Conservation (phyloP, 257 asterid species). For the Striga asiatica region DNA sequence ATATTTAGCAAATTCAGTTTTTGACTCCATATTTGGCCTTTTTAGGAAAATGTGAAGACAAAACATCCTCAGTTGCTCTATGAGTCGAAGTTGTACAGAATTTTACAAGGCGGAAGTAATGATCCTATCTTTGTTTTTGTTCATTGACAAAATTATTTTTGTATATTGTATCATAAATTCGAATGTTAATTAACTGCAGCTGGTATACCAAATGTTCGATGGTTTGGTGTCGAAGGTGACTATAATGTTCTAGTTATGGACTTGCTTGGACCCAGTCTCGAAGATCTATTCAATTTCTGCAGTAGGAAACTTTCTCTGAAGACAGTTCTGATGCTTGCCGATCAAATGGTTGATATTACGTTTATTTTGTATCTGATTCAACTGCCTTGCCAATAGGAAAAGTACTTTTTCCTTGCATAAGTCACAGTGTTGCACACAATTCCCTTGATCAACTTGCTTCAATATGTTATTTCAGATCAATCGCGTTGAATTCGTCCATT, state of each 20-base stretch:
- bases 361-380: conserved; percentile 2
- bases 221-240: conserved; percentile 96
- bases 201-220: conserved; percentile 88
- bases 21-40: conserved; percentile 10
- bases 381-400: conserved; percentile 1
- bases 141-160: background rate
- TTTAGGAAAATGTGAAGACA: conserved; percentile 88
- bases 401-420: background rate
- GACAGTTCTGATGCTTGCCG: conserved; percentile 99
- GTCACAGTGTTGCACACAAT: background rate
- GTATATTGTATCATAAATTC: conserved; percentile 13
- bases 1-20: background rate
- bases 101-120: conserved; percentile 98
- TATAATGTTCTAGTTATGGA: conserved; percentile 97
- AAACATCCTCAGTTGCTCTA: conserved; percentile 93
- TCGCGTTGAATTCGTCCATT: conserved; percentile 87
- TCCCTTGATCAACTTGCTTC: conserved; percentile 9
- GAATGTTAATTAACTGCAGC: conserved; percentile 39
- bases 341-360: conserved; percentile 68
- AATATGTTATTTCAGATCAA: conserved; percentile 54
- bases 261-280: conserved; percentile 98
- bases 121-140: conserved; percentile 14
- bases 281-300: conserved; percentile 93
- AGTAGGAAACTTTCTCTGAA: conserved; percentile 88
- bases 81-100: conserved; percentile 86